phyloP scores from a whole-genome alignment of 805 yeast species.

The Saturnispora gosingensis region DNA sequence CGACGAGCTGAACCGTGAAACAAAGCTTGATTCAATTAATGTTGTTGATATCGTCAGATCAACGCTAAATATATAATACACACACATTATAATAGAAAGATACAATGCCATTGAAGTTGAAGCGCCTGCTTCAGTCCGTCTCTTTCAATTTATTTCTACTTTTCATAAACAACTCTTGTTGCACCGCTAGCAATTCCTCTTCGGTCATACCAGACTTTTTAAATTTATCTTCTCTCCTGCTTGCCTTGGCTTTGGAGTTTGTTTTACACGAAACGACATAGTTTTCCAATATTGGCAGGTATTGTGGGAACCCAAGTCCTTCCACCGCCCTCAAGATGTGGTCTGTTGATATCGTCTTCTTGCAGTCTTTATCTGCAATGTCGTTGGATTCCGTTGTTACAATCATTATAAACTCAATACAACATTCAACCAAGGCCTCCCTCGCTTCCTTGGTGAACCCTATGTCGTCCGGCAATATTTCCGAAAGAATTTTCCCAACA shows the following conservation, averaged over 20 bases:
- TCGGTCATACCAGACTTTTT: conserved; percentile 88
- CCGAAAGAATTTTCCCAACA: conserved; percentile 88
- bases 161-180: conserved; percentile 77
- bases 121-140: not conserved
- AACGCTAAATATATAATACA: conserved; percentile 14
- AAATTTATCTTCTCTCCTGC: conserved; percentile 78
- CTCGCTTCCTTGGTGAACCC: conserved; percentile 89
- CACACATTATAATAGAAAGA: conserved; percentile 4
- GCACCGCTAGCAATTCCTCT: conserved; percentile 85
- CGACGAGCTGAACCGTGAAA: conserved; percentile 26
- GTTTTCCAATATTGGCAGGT: conserved; percentile 71
- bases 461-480: conserved; percentile 79
- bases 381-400: conserved; percentile 89
- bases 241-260: conserved; percentile 73
- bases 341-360: conserved; percentile 93
- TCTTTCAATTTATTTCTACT: conserved; percentile 27
- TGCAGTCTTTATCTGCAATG: conserved; percentile 91
- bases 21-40: conserved; percentile 25
- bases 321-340: conserved; percentile 86
- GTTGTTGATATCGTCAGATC: conserved; percentile 26
- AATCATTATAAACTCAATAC: conserved; percentile 93
- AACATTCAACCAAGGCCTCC: conserved; percentile 91
- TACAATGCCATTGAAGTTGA: not conserved
- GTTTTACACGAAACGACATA: conserved; percentile 84
- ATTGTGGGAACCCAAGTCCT: conserved; percentile 80